Evolutionary conservation across 1,139 yeast genomes (phyloP), one percentile per base, ranked within the genome.

Genomic region (Diutina sp.): DNA sequence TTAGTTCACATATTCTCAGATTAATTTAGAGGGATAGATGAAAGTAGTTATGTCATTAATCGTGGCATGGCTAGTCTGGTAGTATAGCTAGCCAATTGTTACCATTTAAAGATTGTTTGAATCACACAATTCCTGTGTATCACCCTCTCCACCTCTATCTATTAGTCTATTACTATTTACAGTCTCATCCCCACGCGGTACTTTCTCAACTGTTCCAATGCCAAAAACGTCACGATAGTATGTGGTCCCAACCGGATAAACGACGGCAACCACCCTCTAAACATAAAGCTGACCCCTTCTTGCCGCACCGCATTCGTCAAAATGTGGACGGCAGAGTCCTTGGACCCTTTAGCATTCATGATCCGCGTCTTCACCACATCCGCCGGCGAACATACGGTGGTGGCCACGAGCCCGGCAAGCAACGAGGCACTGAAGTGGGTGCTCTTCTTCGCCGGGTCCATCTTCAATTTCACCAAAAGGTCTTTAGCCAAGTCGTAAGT

Each of bases 191-290:
- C 88, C 56, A 83, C 61, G 64, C 68, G 76, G 64, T 69, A 77
- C 64, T 80, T 80, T 68, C 88, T 81, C 63, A 88, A 75, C 68
- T 87, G 91, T 67, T 88, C 95, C 60, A 88, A 78, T 1, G 84
- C 95, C 61, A 89, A 71, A 70, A 90, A 89, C 1, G 95, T 90
- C 41, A 90, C 82, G 60, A 90, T 87, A 0, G 97, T 90, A 64
- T 89, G 95, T 38, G 96, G 96, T 0, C 96, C 96, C 60, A 90
- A 75, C 66, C 96, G 82, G 9, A 89, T 80, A 67, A 90, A 90
- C 35, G 95, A 84, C 41, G 96, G 96, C 51, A 87, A 72, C 96
- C 96, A 90, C 29, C 96, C 96, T 69, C 96, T 77, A 69, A 89
- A 89, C 84, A 88, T 82, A 70, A 89, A 89, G 1, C 84, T 79